Evolutionary conservation across 495 filamentous ascomycete species (phyloP), one percentile per base, ranked within the genome.

Genomic region (Tetracladium setigerum): DNA sequence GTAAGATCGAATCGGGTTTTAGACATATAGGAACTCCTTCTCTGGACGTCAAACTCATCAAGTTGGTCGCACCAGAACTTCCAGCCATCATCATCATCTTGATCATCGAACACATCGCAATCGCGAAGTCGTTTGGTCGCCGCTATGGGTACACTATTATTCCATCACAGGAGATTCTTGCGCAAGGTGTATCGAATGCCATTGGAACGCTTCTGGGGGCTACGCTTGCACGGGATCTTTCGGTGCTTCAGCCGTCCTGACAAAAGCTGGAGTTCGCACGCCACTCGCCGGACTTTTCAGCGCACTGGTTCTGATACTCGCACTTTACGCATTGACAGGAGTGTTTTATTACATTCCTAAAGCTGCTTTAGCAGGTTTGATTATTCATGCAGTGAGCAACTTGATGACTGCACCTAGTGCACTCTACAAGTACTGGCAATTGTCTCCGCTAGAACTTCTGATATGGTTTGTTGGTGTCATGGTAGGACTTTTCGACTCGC

Each of bases 161-260:
- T 52, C 91, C 91, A 4, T 95, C 89, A 0, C 91, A 96, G 59
- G 91, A 97, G 57, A 78, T 97, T 65, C 83, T 97, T 17, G 91
- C 86, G 24, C 95, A 96, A 55, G 91, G 91, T 38, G 77, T 96
- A 8, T 84, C 82, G n/a, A 97, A 97, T 61, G 68, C 95, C 30
- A 73, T 97, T 1, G 89, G 86, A 3, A 89, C 91, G 6, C 95
- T 97, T 66, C 78, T 97, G 3, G 91, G 91, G 91, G 75, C 4
- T 97, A 95, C 53, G 87, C 91, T 1, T 86, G 90, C 1, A 97
- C 91, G 17, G 91, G 91, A 5, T 96, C 91, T n/a, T 97, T 97
- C 73, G 92, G 87, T 11, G 82, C 91, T n/a, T 95, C 91, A 31
- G 91, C 91, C 18, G 95, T 97, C 69, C 95, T 95, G 64, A 89